phyloP scores from a whole-genome alignment of 129 eudicot species.

The Lonicera japonica region DNA sequence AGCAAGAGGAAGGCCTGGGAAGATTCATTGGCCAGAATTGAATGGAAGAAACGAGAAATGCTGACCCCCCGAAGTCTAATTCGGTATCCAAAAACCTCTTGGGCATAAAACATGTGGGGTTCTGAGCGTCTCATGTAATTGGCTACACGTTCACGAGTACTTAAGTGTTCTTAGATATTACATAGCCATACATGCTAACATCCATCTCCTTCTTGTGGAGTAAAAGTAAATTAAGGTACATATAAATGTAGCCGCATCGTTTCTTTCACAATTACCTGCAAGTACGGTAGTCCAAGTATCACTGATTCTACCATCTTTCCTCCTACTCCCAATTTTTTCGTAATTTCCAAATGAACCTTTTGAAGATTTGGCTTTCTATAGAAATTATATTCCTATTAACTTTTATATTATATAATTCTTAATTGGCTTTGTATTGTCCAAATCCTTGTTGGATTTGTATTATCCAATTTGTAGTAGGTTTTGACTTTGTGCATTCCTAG shows the following conservation, averaged over 20 bases:
- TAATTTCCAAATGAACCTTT: slow-evolving; percentile 20
- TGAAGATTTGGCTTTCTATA: slow-evolving; percentile 18
- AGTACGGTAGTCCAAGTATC: slow-evolving; percentile 16
- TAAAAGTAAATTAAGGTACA: neutral
- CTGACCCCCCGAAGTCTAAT: slow-evolving; percentile 6
- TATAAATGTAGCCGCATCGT: slow-evolving; percentile 9
- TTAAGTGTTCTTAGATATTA: slow-evolving; percentile 20
- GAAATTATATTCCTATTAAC: no score
- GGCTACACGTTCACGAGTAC: slow-evolving; percentile 21
- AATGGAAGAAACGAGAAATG: slow-evolving; percentile 16
- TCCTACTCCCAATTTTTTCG: slow-evolving; percentile 8
- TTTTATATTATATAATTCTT: no score
- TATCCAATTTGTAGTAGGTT: slow-evolving; percentile 24
- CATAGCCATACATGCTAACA: slow-evolving; percentile 12
- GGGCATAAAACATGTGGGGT: slow-evolving; percentile 10
- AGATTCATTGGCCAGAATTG: slow-evolving; percentile 23
- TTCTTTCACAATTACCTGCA: slow-evolving; percentile 8
- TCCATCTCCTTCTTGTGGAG: neutral
- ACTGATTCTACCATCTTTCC: slow-evolving; percentile 23
- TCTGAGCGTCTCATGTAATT: slow-evolving; percentile 17
- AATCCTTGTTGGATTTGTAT: no score
- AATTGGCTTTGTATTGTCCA: no score
- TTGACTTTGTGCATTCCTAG: slow-evolving; percentile 31
- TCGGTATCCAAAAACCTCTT: slow-evolving; percentile 17
- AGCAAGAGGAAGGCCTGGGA: slow-evolving; percentile 21